These are phyloP conservation scores for Leptosphaerulina australis DNA, from an alignment of 2,329 filamentous ascomycete species.

Conservation along the genomic window DNA sequence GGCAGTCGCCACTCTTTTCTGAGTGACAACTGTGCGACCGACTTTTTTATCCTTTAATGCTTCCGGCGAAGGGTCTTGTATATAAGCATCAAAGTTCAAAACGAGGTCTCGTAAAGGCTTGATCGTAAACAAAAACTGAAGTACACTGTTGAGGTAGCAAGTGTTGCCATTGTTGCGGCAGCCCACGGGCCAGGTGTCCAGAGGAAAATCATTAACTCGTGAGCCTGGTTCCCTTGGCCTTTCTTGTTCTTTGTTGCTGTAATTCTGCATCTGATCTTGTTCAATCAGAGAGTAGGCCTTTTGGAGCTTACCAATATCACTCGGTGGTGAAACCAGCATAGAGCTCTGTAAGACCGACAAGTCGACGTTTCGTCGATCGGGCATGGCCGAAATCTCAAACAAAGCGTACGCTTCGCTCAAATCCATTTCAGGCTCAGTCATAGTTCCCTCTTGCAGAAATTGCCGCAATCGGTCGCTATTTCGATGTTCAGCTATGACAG, in stretches of 20 bases:
- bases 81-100: slow-evolving; percentile 72
- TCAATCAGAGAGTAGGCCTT: slow-evolving; percentile 56
- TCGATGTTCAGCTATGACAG: slow-evolving; percentile 63
- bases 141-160: slow-evolving; percentile 94
- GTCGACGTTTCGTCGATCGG: slow-evolving; percentile 59
- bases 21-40: slow-evolving; percentile 71
- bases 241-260: slow-evolving; percentile 22
- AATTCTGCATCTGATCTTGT: slow-evolving; percentile 36
- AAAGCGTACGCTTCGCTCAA: slow-evolving; percentile 46
- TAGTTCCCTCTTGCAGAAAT: slow-evolving; percentile 60
- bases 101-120: slow-evolving; percentile 81
- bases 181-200: slow-evolving; percentile 74
- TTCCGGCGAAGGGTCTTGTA: slow-evolving; percentile 70
- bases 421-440: slow-evolving; percentile 60
- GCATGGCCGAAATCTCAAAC: slow-evolving; percentile 56
- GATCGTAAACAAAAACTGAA: slow-evolving; percentile 94
- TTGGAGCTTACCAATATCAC: slow-evolving; percentile 53
- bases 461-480: slow-evolving; percentile 61
- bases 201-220: slow-evolving; percentile 36
- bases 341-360: slow-evolving; percentile 46
- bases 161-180: slow-evolving; percentile 95
- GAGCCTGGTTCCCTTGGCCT: slow-evolving; percentile 22
- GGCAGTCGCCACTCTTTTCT: slow-evolving; percentile 63
- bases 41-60: slow-evolving; percentile 71
- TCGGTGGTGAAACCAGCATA: slow-evolving; percentile 50